phyloP scores from a whole-genome alignment of 1,139 yeast genomes.

The Taphrina flavorubra region DNA sequence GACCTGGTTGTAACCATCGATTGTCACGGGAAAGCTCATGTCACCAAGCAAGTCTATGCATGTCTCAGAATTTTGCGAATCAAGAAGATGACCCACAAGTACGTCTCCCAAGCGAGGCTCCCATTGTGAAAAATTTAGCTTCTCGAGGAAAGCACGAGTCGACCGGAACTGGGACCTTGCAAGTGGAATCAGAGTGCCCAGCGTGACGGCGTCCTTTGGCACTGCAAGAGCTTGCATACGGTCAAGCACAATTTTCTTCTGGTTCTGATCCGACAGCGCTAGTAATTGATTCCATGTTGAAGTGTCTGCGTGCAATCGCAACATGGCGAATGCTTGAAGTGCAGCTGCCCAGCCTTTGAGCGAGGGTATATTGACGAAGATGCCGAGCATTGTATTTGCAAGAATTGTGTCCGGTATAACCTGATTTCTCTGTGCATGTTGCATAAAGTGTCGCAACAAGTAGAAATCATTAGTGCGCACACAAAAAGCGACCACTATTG shows the following conservation, averaged over 20 bases:
- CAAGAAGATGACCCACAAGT: constrained; percentile 8
- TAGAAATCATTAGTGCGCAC: constrained; percentile 11
- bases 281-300: constrained; percentile 24
- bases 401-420: constrained; percentile 1
- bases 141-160: not conserved
- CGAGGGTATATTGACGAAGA: constrained; percentile 7
- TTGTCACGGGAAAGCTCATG: constrained; percentile 2
- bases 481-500: constrained; percentile 2
- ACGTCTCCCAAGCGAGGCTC: constrained; percentile 10
- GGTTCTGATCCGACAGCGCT: not conserved
- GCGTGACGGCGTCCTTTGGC: constrained; percentile 3
- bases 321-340: constrained; percentile 7
- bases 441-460: constrained; percentile 16
- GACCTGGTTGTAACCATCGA: constrained; percentile 20
- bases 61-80: not conserved
- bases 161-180: not conserved
- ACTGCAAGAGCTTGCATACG: constrained; percentile 4
- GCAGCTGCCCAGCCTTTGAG: constrained; percentile 15
- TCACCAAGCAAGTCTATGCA: constrained; percentile 1
- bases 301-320: constrained; percentile 14
- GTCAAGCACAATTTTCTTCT: not conserved
- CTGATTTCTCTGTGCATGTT: constrained; percentile 14
- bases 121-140: not conserved
- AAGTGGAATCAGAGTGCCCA: constrained; percentile 20
- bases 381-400: constrained; percentile 25